Evolutionary conservation across 306 rosid species (phyloP), one percentile per base, ranked within the genome.

Genomic region (Vigna reflexopilosa): DNA sequence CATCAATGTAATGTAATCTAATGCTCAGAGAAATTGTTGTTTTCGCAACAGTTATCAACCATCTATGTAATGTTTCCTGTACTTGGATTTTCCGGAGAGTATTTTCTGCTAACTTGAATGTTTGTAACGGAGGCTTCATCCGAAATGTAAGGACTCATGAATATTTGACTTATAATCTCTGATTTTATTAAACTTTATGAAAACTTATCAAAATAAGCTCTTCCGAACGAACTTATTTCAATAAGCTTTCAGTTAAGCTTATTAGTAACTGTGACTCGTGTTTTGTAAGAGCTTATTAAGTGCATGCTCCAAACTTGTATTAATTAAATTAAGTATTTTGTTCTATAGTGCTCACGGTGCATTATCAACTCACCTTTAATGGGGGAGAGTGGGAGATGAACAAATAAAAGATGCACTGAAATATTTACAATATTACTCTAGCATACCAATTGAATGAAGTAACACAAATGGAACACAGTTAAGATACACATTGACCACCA

Each of bases 401-500:
- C 11, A 44, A 70, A 45, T 30, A 42, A 40, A 58, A 58, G 3
- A 58, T n/a, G 30, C 54, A 30, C 14, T 26, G 51, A 36, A 45
- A 75, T 73, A 75, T 85, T 55, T 82, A 82, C 81, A 56, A 56
- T 54, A 72, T 65, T 36, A 57, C 44, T 45, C 69, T 45, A 65
- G 54, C 68, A 62, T 73, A 55, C 57, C 63, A 26, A 51, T 75
- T 6, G 49, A 76, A 32, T 67, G 70, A 72, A 75, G 65, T 9
- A 56, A 67, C 49, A 74, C 36, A 30, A 1, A 38, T 15, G 50
- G 36, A 65, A 26, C 17, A 63, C n/a, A 58, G 14, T 63, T 17
- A 48, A 20, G 63, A 47, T 36, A 77, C 77, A 70, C 45, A 80
- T 73, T 75, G 66, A 65, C 83, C 74, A 82, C 59, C 64, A 76